These are phyloP conservation scores for Botryotinia globosa DNA, from an alignment of 2,329 filamentous ascomycete species.

Conservation along the genomic window DNA sequence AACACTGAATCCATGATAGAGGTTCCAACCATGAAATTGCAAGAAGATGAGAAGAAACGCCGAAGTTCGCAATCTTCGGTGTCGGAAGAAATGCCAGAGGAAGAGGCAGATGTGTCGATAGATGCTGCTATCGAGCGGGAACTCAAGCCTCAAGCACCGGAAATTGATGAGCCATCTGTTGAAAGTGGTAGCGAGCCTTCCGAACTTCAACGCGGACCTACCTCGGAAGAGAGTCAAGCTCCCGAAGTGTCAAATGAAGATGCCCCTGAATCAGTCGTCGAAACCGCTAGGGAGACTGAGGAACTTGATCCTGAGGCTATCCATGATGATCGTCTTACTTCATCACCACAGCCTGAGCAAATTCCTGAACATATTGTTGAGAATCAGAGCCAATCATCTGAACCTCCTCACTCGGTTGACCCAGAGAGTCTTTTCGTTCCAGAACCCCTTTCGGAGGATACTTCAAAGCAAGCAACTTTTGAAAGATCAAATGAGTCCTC, in stretches of 20 bases:
- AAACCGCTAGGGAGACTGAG: not conserved
- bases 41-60: slow-evolving; percentile 34
- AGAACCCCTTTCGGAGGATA: not conserved
- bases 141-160: not conserved
- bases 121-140: not conserved
- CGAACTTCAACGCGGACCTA: not conserved
- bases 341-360: not conserved
- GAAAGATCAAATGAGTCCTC: not conserved
- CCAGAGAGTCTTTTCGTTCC: not conserved
- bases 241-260: not conserved
- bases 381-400: too few relatives aligned
- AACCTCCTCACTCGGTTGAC: not conserved
- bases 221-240: not conserved
- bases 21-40: not conserved
- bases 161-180: not conserved
- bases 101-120: not conserved
- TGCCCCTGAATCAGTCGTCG: not conserved
- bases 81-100: not conserved
- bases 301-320: not conserved
- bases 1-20: not conserved
- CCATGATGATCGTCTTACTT: not conserved
- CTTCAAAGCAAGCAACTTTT: not conserved
- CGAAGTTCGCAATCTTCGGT: slow-evolving; percentile 8
- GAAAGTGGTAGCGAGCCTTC: not conserved
- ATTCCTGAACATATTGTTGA: not conserved